Evolutionary conservation across 495 filamentous ascomycete genomes (phyloP).

Genomic region (Xylaria grammica): DNA sequence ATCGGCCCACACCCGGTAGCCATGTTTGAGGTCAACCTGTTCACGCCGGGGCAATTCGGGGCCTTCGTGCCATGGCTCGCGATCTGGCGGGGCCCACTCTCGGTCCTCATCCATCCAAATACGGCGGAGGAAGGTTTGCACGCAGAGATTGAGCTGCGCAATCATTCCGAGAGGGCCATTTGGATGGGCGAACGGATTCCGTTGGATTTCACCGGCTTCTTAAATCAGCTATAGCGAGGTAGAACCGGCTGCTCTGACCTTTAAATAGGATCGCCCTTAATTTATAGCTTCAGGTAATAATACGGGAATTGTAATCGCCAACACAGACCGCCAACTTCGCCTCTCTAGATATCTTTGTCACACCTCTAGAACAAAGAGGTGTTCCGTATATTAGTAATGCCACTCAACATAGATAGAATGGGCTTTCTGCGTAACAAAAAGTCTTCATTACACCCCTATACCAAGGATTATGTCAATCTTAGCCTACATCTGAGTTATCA

Average conservation of each 20-base stretch:
- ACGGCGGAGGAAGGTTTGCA: constrained; percentile 52
- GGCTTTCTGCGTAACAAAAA: no score
- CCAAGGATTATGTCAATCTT: no score
- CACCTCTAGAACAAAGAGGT: no score
- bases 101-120: constrained; percentile 82
- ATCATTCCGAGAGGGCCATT: constrained; percentile 78
- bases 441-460: no score
- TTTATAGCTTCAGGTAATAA: not conserved
- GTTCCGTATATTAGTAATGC: no score
- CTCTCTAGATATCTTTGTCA: no score
- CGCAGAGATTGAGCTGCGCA: constrained; percentile 56
- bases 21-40: constrained; percentile 93
- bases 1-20: constrained; percentile 82
- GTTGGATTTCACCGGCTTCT: constrained; percentile 53
- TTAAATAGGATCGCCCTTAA: not conserved
- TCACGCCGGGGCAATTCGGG: constrained; percentile 85
- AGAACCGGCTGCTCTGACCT: not conserved
- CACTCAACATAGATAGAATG: no score
- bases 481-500: no score
- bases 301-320: not conserved
- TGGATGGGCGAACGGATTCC: constrained; percentile 82
- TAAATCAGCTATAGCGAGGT: not conserved
- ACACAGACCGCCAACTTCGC: no score
- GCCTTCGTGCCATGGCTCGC: constrained; percentile 87
- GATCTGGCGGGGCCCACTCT: constrained; percentile 81